Percentiles rank a stretch among this genome's conserved stretches.
phyloP scores from a whole-genome alignment of 2,329 filamentous ascomycete genomes.

The Knufia petricola region DNA sequence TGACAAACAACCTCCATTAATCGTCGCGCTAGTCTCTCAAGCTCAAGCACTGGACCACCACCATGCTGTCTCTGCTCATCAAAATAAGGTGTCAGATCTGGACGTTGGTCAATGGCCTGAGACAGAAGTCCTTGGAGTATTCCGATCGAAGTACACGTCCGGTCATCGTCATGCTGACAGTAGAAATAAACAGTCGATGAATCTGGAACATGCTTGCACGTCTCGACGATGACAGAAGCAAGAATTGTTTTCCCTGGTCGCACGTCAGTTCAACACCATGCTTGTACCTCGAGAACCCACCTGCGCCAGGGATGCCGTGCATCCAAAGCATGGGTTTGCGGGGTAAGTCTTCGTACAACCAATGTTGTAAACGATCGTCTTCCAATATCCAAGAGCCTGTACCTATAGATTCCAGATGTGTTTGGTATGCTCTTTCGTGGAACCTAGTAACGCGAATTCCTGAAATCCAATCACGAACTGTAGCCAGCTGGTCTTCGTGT shows the following conservation, averaged over 20 bases:
- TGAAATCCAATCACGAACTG: background rate
- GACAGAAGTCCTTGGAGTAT: constrained; percentile 28
- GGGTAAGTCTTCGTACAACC: background rate
- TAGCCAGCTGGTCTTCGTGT: background rate
- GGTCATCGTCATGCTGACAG: constrained; percentile 28
- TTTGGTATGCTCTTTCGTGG: constrained; percentile 2
- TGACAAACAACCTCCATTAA: constrained; percentile 29
- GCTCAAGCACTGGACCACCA: constrained; percentile 24
- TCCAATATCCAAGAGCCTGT: constrained; percentile 23
- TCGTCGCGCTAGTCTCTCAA: constrained; percentile 20
- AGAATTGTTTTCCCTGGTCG: constrained; percentile 36
- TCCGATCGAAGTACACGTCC: constrained; percentile 24
- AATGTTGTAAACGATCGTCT: constrained; percentile 7
- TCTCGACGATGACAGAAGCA: constrained; percentile 32
- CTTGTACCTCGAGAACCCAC: constrained; percentile 13
- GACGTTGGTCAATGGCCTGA: constrained; percentile 26
- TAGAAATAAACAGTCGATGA: constrained; percentile 33
- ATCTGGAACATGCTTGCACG: constrained; percentile 16
- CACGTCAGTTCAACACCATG: background rate
- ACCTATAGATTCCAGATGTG: constrained; percentile 12
- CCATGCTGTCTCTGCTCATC: constrained; percentile 24
- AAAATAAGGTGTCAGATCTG: constrained; percentile 26
- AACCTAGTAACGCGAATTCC: background rate
- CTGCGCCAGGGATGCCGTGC: constrained; percentile 25
- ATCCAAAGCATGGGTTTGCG: constrained; percentile 4